A percentile compares a stretch with the other conserved stretches of the same genome.
Evolutionary conservation across 1,284 basidiomycete genomes (phyloP).

Genomic region (Naganishia albida): DNA sequence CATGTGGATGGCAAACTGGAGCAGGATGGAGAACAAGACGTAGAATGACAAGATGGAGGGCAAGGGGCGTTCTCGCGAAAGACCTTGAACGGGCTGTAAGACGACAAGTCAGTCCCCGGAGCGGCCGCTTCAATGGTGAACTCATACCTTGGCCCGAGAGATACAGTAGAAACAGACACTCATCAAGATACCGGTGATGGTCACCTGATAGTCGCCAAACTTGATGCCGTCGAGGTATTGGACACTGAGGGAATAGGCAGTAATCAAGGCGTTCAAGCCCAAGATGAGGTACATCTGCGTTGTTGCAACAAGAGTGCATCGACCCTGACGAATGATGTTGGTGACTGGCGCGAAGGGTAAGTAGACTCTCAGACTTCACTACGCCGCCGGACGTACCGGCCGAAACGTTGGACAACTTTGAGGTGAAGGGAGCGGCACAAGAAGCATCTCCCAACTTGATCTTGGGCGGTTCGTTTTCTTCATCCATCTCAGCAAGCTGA

Average conservation of each 20-base stretch:
- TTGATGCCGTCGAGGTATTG: conserved; percentile 97
- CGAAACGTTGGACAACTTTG: conserved; percentile 87
- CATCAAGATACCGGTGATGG: conserved; percentile 92
- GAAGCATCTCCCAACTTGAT: conserved; percentile 97
- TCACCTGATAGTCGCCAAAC: conserved; percentile 94
- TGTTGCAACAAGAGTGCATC: conserved; percentile 93
- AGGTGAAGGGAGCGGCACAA: conserved; percentile 94
- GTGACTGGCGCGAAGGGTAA: conserved; percentile 62
- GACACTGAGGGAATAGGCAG: conserved; percentile 90
- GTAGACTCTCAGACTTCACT: neutral
- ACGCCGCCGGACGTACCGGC: conserved; percentile 65
- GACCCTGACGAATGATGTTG: conserved; percentile 93
- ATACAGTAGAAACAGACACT: conserved; percentile 96
- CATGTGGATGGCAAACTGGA: conserved; percentile 91
- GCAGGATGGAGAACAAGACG: conserved; percentile 80
- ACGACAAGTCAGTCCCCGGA: neutral
- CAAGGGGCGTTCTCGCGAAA: conserved; percentile 84
- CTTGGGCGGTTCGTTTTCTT: conserved; percentile 83
- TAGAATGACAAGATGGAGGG: conserved; percentile 96
- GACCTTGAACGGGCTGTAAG: conserved; percentile 75
- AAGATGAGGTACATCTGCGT: conserved; percentile 99
- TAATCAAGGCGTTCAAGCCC: conserved; percentile 92
- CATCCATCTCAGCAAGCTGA: conserved; percentile 86
- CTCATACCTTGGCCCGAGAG: conserved; percentile 83
- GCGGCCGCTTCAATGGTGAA: neutral